Base-by-base conservation (phyloP, 2,329 filamentous ascomycete genomes). In the Penicillium paneum region DNA sequence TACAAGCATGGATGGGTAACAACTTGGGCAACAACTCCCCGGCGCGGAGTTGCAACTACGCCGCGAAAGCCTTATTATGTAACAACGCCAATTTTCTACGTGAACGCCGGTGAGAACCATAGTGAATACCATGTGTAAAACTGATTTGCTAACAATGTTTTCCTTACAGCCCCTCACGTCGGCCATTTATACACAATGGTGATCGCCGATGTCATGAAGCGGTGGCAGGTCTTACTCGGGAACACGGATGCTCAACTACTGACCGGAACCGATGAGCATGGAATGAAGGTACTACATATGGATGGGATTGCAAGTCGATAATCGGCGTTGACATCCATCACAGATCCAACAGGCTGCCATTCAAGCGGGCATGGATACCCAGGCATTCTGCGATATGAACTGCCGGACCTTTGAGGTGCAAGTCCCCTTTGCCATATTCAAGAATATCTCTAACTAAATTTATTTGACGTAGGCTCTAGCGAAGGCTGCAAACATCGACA, bases 41-140 rank as follows among this genome's bases (percentile, higher is more conserved):
- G 62, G 32, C 66, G 69, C 52, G 62, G 63, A 52, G 63, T 67
- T 58, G 68, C 70, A 57, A 69, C 70, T 38, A 61, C 60, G 17
- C 52, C 70, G 43, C 55, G 53, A 44, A 54, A 97, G 77, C 91
- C 93, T 8, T 97, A 88, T 78, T 99, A 97, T 79, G 81, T 96
- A 67, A 97, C 94, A 5, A 95, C 91, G 8, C 94, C 94, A 2
- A 99, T 99, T 55, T 99, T 97, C 79, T 99, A 99, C 74, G 94
- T 99, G 77, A 99, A 99, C 82, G 90, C 92, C 52, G 86, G 90
- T 92, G 77, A 64, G 78, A 17, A 28, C 43, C 31, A 29, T 8
- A 12, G n/a, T 41, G 8, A 29, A 15, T 29, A 29, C 28, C 35
- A 29, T 40, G 5, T 15, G 5, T 12, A 8, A 19, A 19, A 17